phyloP scores from a whole-genome alignment of 306 rosid genomes.

The Gynostemma pentaphyllum region DNA sequence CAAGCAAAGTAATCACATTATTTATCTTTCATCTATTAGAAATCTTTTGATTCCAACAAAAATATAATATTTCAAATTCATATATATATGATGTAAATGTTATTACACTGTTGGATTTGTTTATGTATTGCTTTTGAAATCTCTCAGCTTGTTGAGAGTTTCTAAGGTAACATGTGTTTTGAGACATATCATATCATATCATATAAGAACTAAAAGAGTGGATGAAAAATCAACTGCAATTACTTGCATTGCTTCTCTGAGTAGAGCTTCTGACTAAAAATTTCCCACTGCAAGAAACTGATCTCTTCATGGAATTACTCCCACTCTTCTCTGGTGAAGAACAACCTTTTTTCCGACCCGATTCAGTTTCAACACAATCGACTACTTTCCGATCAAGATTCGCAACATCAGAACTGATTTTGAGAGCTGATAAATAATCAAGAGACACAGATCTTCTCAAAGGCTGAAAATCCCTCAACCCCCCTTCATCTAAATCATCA shows the following conservation, averaged over 20 bases:
- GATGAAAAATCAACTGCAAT: background rate
- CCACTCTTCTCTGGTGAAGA: slow-evolving; percentile 16
- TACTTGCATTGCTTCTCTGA: background rate
- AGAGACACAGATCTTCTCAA: slow-evolving; percentile 55
- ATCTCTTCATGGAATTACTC: slow-evolving; percentile 47
- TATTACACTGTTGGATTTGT: no score
- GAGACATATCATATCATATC: slow-evolving; percentile 1
- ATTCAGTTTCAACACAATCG: background rate
- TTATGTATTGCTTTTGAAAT: slow-evolving; percentile 3
- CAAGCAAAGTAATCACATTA: no score
- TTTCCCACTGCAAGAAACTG: slow-evolving; percentile 51
- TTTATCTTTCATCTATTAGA: no score
- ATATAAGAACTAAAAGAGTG: background rate
- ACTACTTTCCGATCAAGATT: background rate
- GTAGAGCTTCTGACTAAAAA: slow-evolving; percentile 3
- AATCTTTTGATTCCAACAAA: no score
- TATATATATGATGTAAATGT: no score
- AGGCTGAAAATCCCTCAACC: slow-evolving; percentile 4
- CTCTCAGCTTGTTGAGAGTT: slow-evolving; percentile 35
- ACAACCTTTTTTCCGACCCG: background rate
- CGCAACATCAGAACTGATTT: slow-evolving; percentile 18
- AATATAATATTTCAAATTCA: no score
- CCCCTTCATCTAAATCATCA: slow-evolving; percentile 4
- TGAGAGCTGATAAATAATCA: slow-evolving; percentile 36
- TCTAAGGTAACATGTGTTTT: background rate